Conservation (phyloP, 1,139 yeast species). For the Wickerhamomyces sp. region DNA sequence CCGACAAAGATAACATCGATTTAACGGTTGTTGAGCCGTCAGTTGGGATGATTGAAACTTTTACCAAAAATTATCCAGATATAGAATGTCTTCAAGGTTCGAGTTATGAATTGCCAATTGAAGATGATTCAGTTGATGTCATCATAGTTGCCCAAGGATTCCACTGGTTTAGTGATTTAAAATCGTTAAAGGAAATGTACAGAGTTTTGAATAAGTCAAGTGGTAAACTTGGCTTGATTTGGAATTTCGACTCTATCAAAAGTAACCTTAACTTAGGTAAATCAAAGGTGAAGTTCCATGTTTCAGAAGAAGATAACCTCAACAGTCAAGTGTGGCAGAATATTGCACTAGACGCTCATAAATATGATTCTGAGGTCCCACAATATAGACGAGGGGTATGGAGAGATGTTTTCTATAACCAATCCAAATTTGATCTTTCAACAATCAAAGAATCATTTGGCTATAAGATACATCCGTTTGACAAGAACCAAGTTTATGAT, state of each 20-base stretch:
- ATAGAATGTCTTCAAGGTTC: slow-evolving; percentile 38
- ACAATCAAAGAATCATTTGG: slow-evolving; percentile 26
- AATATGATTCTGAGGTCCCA: slow-evolving; percentile 41
- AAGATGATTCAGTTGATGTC: slow-evolving; percentile 43
- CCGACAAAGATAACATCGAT: slow-evolving; percentile 24
- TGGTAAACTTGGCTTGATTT: slow-evolving; percentile 48
- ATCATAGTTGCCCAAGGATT: slow-evolving; percentile 62
- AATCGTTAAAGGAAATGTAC: slow-evolving; percentile 44
- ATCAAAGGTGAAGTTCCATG: slow-evolving; percentile 4
- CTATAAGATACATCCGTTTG: slow-evolving; percentile 31
- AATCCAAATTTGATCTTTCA: slow-evolving; percentile 22
- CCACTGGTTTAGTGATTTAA: slow-evolving; percentile 60
- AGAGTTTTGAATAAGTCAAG: slow-evolving; percentile 50
- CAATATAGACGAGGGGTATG: slow-evolving; percentile 53
- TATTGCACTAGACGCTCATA: slow-evolving; percentile 28
- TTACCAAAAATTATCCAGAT: slow-evolving; percentile 43
- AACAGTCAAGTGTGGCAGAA: slow-evolving; percentile 24
- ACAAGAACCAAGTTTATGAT: slow-evolving; percentile 36
- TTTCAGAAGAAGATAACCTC: slow-evolving; percentile 11
- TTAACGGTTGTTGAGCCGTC: slow-evolving; percentile 54
- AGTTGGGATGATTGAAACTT: slow-evolving; percentile 51
- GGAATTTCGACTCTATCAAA: slow-evolving; percentile 51
- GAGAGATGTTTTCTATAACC: slow-evolving; percentile 36
- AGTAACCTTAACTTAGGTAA: slow-evolving; percentile 11
- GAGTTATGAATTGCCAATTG: slow-evolving; percentile 45